phyloP scores from a whole-genome alignment of 192 early-diverging fungal species.

The Gaertneriomyces semiglobifer region DNA sequence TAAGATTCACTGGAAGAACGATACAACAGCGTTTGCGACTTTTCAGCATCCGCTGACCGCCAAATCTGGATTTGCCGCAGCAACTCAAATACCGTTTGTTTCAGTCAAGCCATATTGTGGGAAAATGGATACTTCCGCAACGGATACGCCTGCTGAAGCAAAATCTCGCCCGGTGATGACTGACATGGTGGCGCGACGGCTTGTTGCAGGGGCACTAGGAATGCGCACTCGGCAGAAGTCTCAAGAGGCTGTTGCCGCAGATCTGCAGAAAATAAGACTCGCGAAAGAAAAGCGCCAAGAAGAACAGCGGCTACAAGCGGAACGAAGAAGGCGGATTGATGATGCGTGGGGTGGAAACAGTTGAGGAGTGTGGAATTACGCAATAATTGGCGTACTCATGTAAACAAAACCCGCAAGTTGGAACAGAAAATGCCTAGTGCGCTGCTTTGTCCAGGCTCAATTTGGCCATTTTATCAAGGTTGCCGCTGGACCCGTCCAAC shows the following conservation, averaged over 20 bases:
- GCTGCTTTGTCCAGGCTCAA: too few species aligned
- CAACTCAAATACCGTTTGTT: constrained; percentile 24
- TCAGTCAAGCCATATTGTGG: constrained; percentile 63
- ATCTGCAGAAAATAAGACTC: constrained; percentile 34
- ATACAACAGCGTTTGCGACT: constrained; percentile 64
- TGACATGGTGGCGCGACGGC: constrained; percentile 70
- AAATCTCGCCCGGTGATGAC: not conserved
- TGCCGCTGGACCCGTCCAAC: too few species aligned
- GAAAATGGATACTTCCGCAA: constrained; percentile 27
- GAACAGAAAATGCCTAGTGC: too few species aligned
- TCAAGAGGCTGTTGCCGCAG: constrained; percentile 31
- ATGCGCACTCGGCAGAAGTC: constrained; percentile 43
- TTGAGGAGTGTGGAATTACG: too few species aligned
- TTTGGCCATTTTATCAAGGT: too few species aligned
- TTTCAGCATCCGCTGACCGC: constrained; percentile 56
- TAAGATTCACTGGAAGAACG: constrained; percentile 70
- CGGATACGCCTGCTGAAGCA: not conserved
- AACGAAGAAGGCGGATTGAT: too few species aligned
- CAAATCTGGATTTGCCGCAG: constrained; percentile 23
- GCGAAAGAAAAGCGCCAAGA: constrained; percentile 15
- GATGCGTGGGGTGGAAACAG: too few species aligned
- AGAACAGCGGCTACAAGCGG: too few species aligned
- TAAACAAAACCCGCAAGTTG: too few species aligned
- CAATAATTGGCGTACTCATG: too few species aligned
- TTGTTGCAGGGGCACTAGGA: constrained; percentile 74